Conservation (phyloP, 176 grass and related monocot species). For the Phyllostachys edulis region DNA sequence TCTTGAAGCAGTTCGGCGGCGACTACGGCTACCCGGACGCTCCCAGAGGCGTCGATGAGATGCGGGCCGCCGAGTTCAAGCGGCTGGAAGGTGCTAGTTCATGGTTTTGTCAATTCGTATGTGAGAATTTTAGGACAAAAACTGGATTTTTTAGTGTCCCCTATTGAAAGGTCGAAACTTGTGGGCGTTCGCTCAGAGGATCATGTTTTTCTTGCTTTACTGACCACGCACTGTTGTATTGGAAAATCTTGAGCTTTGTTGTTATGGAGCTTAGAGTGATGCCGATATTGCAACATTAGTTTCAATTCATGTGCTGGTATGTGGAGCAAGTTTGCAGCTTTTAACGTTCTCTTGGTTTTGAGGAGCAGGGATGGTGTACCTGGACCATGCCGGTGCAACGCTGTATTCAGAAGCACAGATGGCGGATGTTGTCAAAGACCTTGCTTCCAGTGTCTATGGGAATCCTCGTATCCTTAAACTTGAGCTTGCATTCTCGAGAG, state of each 20-base stretch:
- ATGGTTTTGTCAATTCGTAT: not conserved
- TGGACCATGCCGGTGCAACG: slow-evolving; percentile 80
- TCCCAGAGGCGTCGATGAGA: slow-evolving; percentile 64
- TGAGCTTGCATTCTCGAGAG: not conserved
- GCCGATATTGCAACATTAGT: not conserved
- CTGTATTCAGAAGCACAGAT: slow-evolving; percentile 86
- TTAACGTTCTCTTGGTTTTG: not conserved
- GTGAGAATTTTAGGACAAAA: not conserved
- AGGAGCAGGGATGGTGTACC: slow-evolving; percentile 64
- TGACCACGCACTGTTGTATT: not conserved
- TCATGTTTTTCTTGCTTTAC: not conserved
- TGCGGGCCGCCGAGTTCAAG: slow-evolving; percentile 76
- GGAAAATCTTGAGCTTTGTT: not conserved
- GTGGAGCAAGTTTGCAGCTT: not conserved
- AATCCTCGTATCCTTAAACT: slow-evolving; percentile 92
- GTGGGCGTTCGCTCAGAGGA: not conserved
- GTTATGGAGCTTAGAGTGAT: not conserved
- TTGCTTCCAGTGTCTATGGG: slow-evolving; percentile 71
- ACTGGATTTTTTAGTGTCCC: not conserved
- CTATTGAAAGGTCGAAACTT: not conserved
- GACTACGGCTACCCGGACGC: slow-evolving; percentile 80
- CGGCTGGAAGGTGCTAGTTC: slow-evolving; percentile 64
- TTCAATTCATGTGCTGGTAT: not conserved
- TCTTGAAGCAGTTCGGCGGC: slow-evolving; percentile 54
- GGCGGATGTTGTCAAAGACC: slow-evolving; percentile 56